Percentiles rank a stretch among this genome's conserved stretches.
Conservation (phyloP, 306 rosid species). For the Castanea crenata region DNA sequence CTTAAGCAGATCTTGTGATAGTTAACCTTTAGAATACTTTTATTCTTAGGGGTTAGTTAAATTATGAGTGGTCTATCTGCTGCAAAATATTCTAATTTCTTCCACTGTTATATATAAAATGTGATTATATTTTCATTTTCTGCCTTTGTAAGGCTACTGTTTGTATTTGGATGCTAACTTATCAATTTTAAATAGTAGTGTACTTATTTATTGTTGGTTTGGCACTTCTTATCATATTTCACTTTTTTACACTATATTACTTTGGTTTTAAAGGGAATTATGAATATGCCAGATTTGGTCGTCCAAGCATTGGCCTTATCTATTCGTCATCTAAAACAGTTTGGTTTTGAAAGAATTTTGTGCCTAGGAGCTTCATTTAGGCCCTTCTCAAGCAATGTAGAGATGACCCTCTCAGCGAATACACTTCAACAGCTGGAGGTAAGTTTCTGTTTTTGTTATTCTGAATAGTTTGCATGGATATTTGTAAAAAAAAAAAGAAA, state of each 20-base stretch:
- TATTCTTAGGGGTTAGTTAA: neutral
- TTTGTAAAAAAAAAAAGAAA: neutral
- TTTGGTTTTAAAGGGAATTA: constrained; percentile 54
- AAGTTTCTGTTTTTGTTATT: constrained; percentile 4
- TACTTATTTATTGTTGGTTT: constrained; percentile 3
- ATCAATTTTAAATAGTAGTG: neutral
- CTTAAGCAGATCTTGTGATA: constrained; percentile 6
- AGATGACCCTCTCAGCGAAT: constrained; percentile 88
- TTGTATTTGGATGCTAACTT: neutral
- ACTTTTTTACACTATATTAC: constrained; percentile 7
- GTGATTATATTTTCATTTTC: neutral
- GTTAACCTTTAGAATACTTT: neutral
- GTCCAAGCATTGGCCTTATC: constrained; percentile 86
- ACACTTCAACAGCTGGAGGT: constrained; percentile 95
- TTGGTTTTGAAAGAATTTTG: constrained; percentile 78
- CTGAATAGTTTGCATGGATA: constrained; percentile 11
- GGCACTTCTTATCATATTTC: constrained; percentile 13
- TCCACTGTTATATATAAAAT: neutral
- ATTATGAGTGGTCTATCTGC: neutral
- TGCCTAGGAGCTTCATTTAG: constrained; percentile 71
- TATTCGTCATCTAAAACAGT: constrained; percentile 73
- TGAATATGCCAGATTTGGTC: constrained; percentile 75
- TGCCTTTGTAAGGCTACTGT: neutral
- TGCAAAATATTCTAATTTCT: neutral
- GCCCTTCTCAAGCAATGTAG: constrained; percentile 71